These are phyloP conservation scores for Phoma sp. DNA, from an alignment of 2,329 filamentous ascomycete species.

Conservation along the genomic window DNA sequence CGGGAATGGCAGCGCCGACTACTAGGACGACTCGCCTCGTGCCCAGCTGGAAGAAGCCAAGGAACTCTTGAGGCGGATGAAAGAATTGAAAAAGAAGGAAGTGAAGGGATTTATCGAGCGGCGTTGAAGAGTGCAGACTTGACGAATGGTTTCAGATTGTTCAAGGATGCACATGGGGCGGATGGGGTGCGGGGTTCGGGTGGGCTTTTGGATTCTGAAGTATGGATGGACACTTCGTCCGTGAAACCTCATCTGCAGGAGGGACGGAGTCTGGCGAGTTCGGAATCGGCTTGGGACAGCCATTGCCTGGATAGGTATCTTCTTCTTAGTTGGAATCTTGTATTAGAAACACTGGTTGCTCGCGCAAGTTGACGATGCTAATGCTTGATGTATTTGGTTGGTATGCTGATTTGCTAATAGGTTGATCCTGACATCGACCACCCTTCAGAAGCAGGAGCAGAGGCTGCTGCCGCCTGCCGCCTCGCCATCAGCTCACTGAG, in stretches of 20 bases:
- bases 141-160: conserved; percentile 1
- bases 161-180: background rate
- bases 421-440: background rate
- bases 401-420: background rate
- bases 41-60: background rate
- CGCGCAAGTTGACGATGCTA: conserved; percentile 20
- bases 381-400: background rate
- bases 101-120: background rate
- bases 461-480: conserved; percentile 24
- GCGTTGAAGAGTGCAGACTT: background rate
- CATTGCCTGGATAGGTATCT: conserved; percentile 14
- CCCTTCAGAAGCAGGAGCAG: conserved; percentile 5
- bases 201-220: background rate
- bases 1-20: conserved; percentile 50
- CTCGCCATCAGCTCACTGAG: conserved; percentile 68
- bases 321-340: conserved; percentile 23
- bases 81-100: background rate
- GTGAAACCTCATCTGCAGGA: background rate
- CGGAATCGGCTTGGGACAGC: conserved; percentile 1
- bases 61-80: background rate
- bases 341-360: conserved; percentile 35
- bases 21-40: conserved; percentile 37
- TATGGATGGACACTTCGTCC: conserved; percentile 1
- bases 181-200: background rate
- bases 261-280: conserved; percentile 8